These are phyloP conservation scores for Amphibolis antarctica DNA, from an alignment of 106 monocot species.

Conservation along the genomic window DNA sequence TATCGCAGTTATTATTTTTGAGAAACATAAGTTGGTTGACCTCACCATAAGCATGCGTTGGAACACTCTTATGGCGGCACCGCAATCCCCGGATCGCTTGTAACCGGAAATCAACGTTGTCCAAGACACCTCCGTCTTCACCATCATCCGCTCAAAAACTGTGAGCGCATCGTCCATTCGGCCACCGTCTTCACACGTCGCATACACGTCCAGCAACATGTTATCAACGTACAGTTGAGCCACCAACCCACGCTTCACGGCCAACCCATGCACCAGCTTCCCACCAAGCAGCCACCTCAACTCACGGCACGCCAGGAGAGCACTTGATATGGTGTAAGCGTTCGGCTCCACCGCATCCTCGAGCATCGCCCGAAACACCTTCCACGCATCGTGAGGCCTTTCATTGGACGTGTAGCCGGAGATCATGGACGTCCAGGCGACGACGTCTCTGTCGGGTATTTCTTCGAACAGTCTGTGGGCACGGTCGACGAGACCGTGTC, in stretches of 20 bases:
- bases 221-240: constrained; percentile 4
- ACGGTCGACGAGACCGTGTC: too few relatives aligned
- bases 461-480: too few relatives aligned
- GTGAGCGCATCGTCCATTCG: constrained; percentile 18
- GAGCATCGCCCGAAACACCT: constrained; percentile 33
- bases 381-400: constrained; percentile 16
- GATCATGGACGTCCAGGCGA: too few relatives aligned
- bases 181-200: background rate
- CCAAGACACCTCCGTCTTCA: constrained; percentile 36
- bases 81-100: constrained; percentile 22
- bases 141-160: constrained; percentile 35
- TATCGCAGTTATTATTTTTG: too few relatives aligned
- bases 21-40: background rate
- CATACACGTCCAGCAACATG: constrained; percentile 28
- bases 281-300: background rate
- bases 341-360: constrained; percentile 30
- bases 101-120: constrained; percentile 53
- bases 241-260: background rate
- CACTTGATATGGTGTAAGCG: constrained; percentile 6
- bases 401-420: too few relatives aligned
- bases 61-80: constrained; percentile 22
- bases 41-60: constrained; percentile 29
- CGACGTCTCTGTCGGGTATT: too few relatives aligned
- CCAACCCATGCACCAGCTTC: background rate
- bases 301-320: constrained; percentile 7